A percentile compares a stretch with the other conserved stretches of the same genome.
Conservation (phyloP, 1,139 yeast species). For the Lodderomyces orthopsilosis region DNA sequence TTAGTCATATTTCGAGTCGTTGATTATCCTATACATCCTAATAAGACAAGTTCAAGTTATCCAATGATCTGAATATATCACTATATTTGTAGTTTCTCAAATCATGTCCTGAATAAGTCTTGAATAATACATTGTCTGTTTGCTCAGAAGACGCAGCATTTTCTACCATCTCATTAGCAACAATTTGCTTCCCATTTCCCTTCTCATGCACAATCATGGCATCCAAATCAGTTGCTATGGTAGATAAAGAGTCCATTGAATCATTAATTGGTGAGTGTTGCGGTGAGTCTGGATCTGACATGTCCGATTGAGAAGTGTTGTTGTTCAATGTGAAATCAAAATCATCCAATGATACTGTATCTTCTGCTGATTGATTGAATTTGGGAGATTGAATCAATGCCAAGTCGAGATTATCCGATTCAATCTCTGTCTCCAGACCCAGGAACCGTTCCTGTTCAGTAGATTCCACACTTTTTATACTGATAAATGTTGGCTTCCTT, state of each 20-base stretch:
- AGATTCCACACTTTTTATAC: neutral
- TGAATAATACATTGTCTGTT: neutral
- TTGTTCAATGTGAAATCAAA: slow-evolving; percentile 2
- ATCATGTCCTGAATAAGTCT: slow-evolving; percentile 1
- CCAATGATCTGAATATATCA: slow-evolving; percentile 7
- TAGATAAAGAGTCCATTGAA: slow-evolving; percentile 13
- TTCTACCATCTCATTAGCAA: neutral
- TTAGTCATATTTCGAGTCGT: too few species aligned
- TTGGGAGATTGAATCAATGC: slow-evolving; percentile 1
- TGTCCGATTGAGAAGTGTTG: slow-evolving; percentile 3
- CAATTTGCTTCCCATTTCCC: neutral
- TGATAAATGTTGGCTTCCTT: slow-evolving; percentile 17
- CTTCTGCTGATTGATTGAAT: slow-evolving; percentile 4
- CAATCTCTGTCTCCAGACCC: slow-evolving; percentile 4
- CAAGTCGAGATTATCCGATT: neutral
- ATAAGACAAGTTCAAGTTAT: slow-evolving; percentile 4
- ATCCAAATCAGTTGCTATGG: slow-evolving; percentile 14
- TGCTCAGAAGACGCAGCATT: neutral
- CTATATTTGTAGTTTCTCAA: slow-evolving; percentile 1
- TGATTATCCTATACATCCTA: neutral
- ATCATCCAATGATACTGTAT: slow-evolving; percentile 3
- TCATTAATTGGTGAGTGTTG: slow-evolving; percentile 7
- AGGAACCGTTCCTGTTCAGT: slow-evolving; percentile 1
- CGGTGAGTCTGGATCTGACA: slow-evolving; percentile 5
- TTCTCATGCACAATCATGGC: neutral